A percentile compares a stretch with the other conserved stretches of the same genome.
phyloP scores from a whole-genome alignment of 2,329 filamentous ascomycete genomes.

The Diplodia mutila region DNA sequence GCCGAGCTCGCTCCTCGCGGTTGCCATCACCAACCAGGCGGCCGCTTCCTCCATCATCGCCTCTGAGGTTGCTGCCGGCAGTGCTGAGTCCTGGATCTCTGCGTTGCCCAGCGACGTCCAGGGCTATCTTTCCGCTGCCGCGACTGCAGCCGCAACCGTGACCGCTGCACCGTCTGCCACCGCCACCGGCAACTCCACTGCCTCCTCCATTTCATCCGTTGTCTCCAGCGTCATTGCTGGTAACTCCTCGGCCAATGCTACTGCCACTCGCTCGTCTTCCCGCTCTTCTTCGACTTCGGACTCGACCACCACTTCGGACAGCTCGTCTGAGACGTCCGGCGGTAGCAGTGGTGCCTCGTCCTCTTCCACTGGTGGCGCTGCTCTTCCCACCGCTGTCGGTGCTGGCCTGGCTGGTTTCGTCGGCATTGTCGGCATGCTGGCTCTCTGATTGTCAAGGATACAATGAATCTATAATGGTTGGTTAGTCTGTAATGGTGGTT shows the following conservation, averaged over 20 bases:
- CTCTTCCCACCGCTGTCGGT: constrained; percentile 44
- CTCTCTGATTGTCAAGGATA: constrained; percentile 37
- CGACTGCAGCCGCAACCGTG: neutral
- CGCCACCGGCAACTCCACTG: constrained; percentile 28
- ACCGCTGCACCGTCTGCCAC: constrained; percentile 28
- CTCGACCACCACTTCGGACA: constrained; percentile 32
- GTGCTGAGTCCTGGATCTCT: constrained; percentile 51
- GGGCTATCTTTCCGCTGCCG: constrained; percentile 40
- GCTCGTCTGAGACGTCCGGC: constrained; percentile 21
- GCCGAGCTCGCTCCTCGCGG: constrained; percentile 44
- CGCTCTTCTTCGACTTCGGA: constrained; percentile 31
- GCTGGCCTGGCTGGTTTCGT: constrained; percentile 46
- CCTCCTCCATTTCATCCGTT: constrained; percentile 30
- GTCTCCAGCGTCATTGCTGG: constrained; percentile 28
- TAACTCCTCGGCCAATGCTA: constrained; percentile 27
- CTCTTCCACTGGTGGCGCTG: constrained; percentile 35
- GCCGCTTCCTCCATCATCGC: constrained; percentile 48
- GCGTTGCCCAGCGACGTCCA: constrained; percentile 51
- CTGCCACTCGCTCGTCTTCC: constrained; percentile 31
- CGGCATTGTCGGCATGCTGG: constrained; percentile 49
- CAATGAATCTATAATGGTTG: neutral
- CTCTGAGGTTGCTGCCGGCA: constrained; percentile 49
- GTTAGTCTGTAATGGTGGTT: neutral
- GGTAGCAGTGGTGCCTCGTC: constrained; percentile 30
- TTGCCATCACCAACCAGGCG: constrained; percentile 48